phyloP scores from a whole-genome alignment of 139 green algal species.

The Edaphochlamys debaryana region DNA sequence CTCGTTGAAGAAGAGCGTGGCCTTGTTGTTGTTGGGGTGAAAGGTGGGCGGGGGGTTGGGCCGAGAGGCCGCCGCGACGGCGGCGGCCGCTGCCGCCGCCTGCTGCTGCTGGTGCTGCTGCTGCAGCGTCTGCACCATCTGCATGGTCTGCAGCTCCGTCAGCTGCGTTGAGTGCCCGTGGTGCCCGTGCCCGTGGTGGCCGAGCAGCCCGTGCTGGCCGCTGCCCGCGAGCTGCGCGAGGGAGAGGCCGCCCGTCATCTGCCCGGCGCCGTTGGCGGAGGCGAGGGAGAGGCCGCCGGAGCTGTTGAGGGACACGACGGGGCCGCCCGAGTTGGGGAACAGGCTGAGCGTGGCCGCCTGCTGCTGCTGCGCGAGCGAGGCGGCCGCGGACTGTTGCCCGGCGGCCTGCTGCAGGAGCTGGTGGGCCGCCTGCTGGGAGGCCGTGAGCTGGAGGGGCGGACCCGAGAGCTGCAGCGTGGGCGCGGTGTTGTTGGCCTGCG shows the following conservation, averaged over 20 bases:
- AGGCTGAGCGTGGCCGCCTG: background rate
- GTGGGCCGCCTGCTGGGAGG: background rate
- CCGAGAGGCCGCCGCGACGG: background rate
- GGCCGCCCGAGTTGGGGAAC: background rate
- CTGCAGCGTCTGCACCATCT: constrained; percentile 24
- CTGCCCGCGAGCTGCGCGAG: background rate
- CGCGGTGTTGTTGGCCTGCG: too few relatives aligned
- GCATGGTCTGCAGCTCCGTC: constrained; percentile 18
- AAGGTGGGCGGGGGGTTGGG: background rate
- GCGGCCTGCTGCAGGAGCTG: constrained; percentile 27
- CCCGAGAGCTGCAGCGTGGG: background rate
- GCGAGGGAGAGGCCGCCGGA: background rate
- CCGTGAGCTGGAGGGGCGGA: background rate
- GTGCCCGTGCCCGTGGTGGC: background rate
- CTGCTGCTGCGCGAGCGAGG: background rate
- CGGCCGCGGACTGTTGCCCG: background rate
- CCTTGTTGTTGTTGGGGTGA: constrained; percentile 36
- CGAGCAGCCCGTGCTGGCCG: background rate
- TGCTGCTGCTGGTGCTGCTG: constrained; percentile 2
- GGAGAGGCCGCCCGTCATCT: background rate
- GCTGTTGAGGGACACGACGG: background rate
- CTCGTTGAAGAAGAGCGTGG: constrained; percentile 47
- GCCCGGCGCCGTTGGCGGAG: background rate
- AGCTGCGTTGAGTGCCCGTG: background rate
- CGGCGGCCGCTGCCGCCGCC: background rate